Conservation (phyloP, 352 stramenopile genomes). For the Phytophthora europaea region DNA sequence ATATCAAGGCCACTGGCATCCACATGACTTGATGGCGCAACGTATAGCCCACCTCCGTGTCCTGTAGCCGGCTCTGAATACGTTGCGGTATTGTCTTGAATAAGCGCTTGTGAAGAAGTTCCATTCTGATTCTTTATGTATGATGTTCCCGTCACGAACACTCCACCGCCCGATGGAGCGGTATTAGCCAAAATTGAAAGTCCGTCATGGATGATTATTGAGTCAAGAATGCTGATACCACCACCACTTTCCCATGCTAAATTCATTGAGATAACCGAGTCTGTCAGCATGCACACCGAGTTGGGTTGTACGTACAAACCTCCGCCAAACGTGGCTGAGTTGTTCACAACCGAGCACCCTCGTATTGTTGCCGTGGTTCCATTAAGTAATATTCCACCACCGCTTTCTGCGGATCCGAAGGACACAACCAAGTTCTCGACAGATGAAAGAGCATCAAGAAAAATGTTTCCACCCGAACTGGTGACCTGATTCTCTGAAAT, state of each 20-base stretch:
- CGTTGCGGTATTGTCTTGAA: slow-evolving; percentile 27
- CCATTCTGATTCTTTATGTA: slow-evolving; percentile 6
- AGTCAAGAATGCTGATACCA: slow-evolving; percentile 30
- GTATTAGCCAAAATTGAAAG: slow-evolving; percentile 36
- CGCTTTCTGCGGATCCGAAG: slow-evolving; percentile 15
- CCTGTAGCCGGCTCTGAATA: slow-evolving; percentile 5
- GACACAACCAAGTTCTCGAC: slow-evolving; percentile 27
- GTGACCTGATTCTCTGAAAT: slow-evolving; percentile 16
- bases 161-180: slow-evolving; percentile 37
- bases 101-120: slow-evolving; percentile 13
- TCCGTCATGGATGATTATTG: slow-evolving; percentile 31
- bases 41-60: slow-evolving; percentile 39
- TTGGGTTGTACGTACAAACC: slow-evolving; percentile 19
- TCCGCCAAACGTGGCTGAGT: slow-evolving; percentile 24
- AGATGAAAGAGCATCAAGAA: slow-evolving; percentile 8
- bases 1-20: slow-evolving; percentile 28
- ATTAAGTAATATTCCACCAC: slow-evolving; percentile 19
- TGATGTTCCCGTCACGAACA: slow-evolving; percentile 26
- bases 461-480: slow-evolving; percentile 28
- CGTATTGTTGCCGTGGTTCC: slow-evolving; percentile 19
- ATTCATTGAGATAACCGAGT: slow-evolving; percentile 21
- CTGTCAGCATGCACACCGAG: slow-evolving; percentile 16
- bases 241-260: slow-evolving; percentile 21
- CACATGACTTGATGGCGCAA: slow-evolving; percentile 23
- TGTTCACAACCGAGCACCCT: slow-evolving; percentile 23